Evolutionary conservation across 768 basidiomycete genomes (phyloP), one percentile per base, ranked within the genome.

Genomic region (Daedaleopsis sinensis): DNA sequence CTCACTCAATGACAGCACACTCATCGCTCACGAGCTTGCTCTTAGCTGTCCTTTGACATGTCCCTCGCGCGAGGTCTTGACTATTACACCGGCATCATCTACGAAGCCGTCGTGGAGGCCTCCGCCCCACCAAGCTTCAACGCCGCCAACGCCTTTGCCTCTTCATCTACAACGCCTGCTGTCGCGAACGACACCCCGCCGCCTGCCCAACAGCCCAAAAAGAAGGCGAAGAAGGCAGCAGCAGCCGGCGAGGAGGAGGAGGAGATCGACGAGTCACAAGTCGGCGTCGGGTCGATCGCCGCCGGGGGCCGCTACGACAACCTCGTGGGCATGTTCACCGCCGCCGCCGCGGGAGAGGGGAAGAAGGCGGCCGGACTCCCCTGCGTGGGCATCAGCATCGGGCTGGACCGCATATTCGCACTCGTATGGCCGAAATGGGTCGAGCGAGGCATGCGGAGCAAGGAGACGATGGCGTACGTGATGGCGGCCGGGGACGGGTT

Each of bases 261-360:
- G 55, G 96, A 96, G 67, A 77, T 94, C 39, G 96, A 98, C 74
- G 96, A 98, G 72, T 90, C 92, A 1, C 84, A 89, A 66, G 87
- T 98, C 42, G 97, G 97, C 19, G 94, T 98, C 3, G 97, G 97
- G n/a, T 97, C 95, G 15, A 96, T 99, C 73, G 97, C 96, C n/a
- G 97, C 93, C 1, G 97, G 97, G 12, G 97, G 97, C 10, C 84
- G 97, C 37, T 99, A 99, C 75, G 97, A 98, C 78, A 88, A 89
- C 56, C 89, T 99, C 23, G 96, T 99, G 0, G 90, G 92, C 35
- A 85, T 94, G 80, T 97, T 99, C 80, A 82, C 85, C n/a, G 80
- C 88, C 0, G 90, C 90, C 0, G 90, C 94, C 0, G 83, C 92
- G 0, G 88, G 86, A 1, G 87, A 88, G 54, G 84, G 85, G 27